Base-by-base conservation (phyloP, 164 flowering plant genomes). In the Echeveria elegans region DNA sequence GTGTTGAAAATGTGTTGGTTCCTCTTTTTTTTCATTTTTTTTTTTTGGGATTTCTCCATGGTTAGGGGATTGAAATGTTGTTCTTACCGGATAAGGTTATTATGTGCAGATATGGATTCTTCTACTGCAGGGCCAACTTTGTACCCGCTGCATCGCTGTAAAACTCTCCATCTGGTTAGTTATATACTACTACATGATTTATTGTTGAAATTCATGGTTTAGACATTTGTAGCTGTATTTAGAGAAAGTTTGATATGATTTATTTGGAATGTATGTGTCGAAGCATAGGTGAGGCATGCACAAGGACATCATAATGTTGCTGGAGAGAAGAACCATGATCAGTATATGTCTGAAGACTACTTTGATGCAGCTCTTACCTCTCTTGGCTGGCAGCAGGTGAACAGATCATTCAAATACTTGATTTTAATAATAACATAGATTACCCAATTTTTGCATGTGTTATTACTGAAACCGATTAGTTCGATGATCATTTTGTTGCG, bases 231-330 rank as follows among this genome's bases (percentile, higher is more conserved):
- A 11, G 15, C 5, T 11, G 15, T 16, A 43, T 12, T 12, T 11
- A 43, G 3, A 50, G 0, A 6, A 26, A 50, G 26, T 50, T 10
- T 4, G 52, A 23, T 28, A 3, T 26, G 61, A 56, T 56, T 56
- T 6, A 56, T 26, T 56, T 8, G 14, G 18, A 26, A 14, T 56
- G 61, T 26, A 56, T 56, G n/a, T 8, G 32, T 81, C 37, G n/a
- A n/a, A n/a, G n/a, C n/a, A n/a, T 79, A 86, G 90, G 90, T 86
- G 73, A 86, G 90, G 85, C 90, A 86, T 78, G 90, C 83, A 36
- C 90, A 86, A 71, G 90, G 90, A 56, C 76, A 79, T 60, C 90
- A 86, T 81, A 86, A 86, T 77, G 86, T 86, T 21, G 85, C 80
- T 10, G 88, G 88, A 65, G 90, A 84, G n/a, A 86, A 84, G 75